phyloP scores from a whole-genome alignment of 495 filamentous ascomycete genomes.

The Opeltia flavorubescens region DNA sequence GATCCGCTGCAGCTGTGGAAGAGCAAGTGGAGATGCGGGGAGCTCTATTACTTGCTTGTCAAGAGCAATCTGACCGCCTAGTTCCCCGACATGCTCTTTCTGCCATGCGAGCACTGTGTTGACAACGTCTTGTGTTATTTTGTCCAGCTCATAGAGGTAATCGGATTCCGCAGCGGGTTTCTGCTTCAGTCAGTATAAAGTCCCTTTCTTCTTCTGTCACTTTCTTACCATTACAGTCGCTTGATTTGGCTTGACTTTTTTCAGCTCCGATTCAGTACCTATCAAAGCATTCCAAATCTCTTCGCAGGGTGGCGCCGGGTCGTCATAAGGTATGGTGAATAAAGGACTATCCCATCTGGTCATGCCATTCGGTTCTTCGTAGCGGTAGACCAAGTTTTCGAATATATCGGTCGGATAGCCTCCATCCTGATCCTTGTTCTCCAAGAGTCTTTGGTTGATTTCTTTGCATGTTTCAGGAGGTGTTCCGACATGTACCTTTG shows the following conservation, averaged over 20 bases:
- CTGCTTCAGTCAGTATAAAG: conserved; percentile 11
- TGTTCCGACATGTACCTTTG: conserved; percentile 66
- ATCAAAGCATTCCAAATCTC: conserved; percentile 70
- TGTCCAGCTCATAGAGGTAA: conserved; percentile 76
- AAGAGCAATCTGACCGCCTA: conserved; percentile 33
- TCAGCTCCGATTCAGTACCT: conserved; percentile 21
- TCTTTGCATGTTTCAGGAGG: conserved; percentile 49
- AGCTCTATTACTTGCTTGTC: conserved; percentile 24
- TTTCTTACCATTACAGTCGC: conserved; percentile 55
- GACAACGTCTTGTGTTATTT: conserved; percentile 70
- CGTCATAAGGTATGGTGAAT: conserved; percentile 76
- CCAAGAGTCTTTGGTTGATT: conserved; percentile 38
- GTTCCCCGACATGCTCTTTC: conserved; percentile 48
- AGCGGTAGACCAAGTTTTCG: conserved; percentile 87
- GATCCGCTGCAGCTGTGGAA: conserved; percentile 71
- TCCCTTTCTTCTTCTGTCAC: neutral
- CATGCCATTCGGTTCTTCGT: conserved; percentile 94
- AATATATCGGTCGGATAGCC: conserved; percentile 46
- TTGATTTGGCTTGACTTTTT: conserved; percentile 57
- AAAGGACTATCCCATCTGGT: conserved; percentile 88
- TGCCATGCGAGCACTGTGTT: conserved; percentile 60
- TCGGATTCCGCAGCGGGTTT: conserved; percentile 54
- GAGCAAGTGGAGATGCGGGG: conserved; percentile 23
- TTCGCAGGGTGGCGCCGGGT: conserved; percentile 48
- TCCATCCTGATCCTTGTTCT: conserved; percentile 13